A percentile compares a stretch with the other conserved stretches of the same genome.
Conservation (phyloP, 768 basidiomycete species). For the Suillus plorans region DNA sequence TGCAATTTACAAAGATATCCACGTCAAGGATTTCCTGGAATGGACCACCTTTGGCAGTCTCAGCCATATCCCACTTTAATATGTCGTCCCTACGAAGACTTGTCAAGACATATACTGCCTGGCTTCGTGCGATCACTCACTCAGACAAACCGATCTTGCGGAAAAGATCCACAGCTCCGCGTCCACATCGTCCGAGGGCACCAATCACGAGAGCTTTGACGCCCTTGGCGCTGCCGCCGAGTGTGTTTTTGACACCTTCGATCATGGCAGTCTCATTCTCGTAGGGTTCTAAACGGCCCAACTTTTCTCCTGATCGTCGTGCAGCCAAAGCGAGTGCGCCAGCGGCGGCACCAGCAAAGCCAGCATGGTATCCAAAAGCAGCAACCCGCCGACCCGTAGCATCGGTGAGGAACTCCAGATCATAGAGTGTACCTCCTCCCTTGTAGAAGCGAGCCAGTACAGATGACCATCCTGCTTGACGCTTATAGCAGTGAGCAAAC, state of each 20-base stretch:
- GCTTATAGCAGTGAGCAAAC: conserved; percentile 97
- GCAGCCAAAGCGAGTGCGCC: conserved; percentile 80
- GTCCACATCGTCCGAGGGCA: conserved; percentile 91
- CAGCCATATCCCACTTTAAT: conserved; percentile 95
- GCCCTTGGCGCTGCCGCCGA: conserved; percentile 69
- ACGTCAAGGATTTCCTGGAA: conserved; percentile 94
- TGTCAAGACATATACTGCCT: conserved; percentile 2
- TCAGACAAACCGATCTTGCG: conserved; percentile 93
- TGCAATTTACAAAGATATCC: conserved; percentile 99
- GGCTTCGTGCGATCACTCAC: conserved; percentile 46
- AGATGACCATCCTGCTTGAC: conserved; percentile 88
- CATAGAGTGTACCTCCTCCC: conserved; percentile 86
- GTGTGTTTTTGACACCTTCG: conserved; percentile 57
- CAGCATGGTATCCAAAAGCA: conserved; percentile 97
- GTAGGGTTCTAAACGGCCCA: conserved; percentile 79
- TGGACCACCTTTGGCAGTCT: conserved; percentile 96
- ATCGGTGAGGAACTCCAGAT: conserved; percentile 94
- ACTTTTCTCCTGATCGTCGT: conserved; percentile 53
- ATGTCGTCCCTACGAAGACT: conserved; percentile 72
- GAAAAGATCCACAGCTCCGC: conserved; percentile 94
- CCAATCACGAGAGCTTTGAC: conserved; percentile 93
- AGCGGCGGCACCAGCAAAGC: conserved; percentile 96
- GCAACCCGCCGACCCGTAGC: conserved; percentile 85
- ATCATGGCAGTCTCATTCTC: conserved; percentile 86
- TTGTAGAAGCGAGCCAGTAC: conserved; percentile 83